Evolutionary conservation across 352 stramenopile genomes (phyloP).

Genomic region (Phytophthora quininea): DNA sequence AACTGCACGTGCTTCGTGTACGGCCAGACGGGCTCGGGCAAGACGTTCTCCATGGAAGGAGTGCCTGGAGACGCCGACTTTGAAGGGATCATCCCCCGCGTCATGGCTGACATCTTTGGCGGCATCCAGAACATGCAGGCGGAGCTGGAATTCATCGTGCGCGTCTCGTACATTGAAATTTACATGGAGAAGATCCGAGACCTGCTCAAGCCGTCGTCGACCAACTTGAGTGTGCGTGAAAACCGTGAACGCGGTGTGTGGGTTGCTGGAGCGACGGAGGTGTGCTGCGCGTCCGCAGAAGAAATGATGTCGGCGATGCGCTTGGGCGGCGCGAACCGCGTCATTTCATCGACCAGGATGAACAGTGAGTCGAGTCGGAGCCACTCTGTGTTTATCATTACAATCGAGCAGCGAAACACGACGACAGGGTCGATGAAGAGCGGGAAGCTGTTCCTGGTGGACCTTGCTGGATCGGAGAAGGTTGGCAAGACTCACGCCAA

Average conservation of each 20-base stretch:
- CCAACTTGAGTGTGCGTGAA: constrained; percentile 69
- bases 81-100: constrained; percentile 74
- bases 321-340: constrained; percentile 90
- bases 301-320: constrained; percentile 91
- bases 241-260: constrained; percentile 67
- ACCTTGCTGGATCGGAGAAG: constrained; percentile 81
- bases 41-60: constrained; percentile 93
- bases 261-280: constrained; percentile 62
- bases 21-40: constrained; percentile 90
- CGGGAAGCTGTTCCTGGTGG: constrained; percentile 93
- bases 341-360: constrained; percentile 89
- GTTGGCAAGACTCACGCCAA: constrained; percentile 85
- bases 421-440: constrained; percentile 68
- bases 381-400: constrained; percentile 97
- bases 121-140: constrained; percentile 72
- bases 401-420: constrained; percentile 89
- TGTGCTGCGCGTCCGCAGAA: constrained; percentile 60
- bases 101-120: constrained; percentile 75
- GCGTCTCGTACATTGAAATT: constrained; percentile 98
- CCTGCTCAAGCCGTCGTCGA: constrained; percentile 81
- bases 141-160: constrained; percentile 93
- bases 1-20: constrained; percentile 95
- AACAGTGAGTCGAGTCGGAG: constrained; percentile 92
- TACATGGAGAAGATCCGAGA: constrained; percentile 99
- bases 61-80: constrained; percentile 70